Evolutionary conservation across 176 grass and related monocot genomes (phyloP).

Genomic region (Thinopyrum elongatum): DNA sequence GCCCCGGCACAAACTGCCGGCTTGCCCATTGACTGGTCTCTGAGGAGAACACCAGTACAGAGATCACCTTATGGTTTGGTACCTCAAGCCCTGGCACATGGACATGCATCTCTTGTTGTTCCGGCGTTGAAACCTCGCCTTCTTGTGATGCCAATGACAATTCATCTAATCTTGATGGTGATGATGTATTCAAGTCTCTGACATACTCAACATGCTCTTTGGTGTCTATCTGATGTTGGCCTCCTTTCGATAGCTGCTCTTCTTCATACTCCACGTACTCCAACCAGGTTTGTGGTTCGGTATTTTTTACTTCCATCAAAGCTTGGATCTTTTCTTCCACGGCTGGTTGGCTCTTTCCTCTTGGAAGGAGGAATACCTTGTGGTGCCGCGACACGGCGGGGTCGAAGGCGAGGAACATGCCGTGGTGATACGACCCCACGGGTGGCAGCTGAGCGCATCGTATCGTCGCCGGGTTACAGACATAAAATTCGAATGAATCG

Average conservation of each 20-base stretch:
- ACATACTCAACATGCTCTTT: too few species aligned
- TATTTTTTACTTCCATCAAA: neutral
- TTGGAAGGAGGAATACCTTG: neutral
- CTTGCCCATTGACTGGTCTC: neutral
- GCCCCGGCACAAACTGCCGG: neutral
- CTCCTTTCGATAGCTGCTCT: too few species aligned
- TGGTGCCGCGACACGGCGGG: neutral
- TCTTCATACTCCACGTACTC: neutral
- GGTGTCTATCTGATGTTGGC: too few species aligned
- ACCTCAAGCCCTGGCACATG: too few species aligned
- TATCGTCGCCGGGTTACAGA: neutral
- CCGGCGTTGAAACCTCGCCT: too few species aligned
- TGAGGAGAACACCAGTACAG: neutral
- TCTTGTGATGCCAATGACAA: too few species aligned
- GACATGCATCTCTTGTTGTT: too few species aligned
- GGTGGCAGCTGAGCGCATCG: neutral
- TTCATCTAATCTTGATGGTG: too few species aligned
- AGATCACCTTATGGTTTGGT: neutral
- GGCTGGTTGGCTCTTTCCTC: too few species aligned
- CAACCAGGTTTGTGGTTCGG: neutral
- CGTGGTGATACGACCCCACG: neutral
- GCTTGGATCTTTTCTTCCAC: too few species aligned
- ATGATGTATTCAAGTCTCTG: too few species aligned
- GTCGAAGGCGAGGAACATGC: neutral
- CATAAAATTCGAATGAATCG: neutral